phyloP scores from a whole-genome alignment of 192 early-diverging fungal genomes.

The Backusella luteola region DNA sequence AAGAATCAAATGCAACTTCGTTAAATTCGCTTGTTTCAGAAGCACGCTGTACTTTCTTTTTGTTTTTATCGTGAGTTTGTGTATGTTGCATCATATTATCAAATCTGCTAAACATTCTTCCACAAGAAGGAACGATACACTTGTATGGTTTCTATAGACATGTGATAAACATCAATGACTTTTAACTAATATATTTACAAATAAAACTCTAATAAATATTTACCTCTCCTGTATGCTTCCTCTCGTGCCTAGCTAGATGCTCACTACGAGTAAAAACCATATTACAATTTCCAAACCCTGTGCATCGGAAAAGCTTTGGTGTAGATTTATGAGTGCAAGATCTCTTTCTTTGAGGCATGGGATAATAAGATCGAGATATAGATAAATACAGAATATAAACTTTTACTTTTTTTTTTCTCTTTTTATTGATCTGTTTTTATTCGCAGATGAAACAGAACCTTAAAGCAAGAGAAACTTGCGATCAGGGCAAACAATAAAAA shows the following conservation, averaged over 20 bases:
- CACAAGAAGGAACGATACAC: conserved; percentile 64
- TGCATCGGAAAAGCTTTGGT: conserved; percentile 43
- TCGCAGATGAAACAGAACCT: conserved; percentile 11
- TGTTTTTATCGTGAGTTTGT: conserved; percentile 55
- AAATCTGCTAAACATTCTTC: conserved; percentile 68
- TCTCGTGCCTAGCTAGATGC: conserved; percentile 45
- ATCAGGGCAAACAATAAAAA: conserved; percentile 6
- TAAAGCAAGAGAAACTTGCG: conserved; percentile 1
- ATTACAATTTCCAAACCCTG: conserved; percentile 48
- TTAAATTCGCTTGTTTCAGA: neutral
- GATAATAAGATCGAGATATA: neutral
- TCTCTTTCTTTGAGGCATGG: conserved; percentile 5
- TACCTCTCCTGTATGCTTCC: neutral
- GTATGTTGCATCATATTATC: conserved; percentile 85
- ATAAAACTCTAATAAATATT: neutral
- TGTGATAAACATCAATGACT: neutral
- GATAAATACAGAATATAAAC: neutral
- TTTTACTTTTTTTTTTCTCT: neutral
- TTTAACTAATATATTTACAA: neutral
- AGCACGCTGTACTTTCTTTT: neutral
- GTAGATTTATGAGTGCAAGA: neutral
- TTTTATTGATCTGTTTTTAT: conserved; percentile 2
- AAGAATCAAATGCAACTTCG: neutral
- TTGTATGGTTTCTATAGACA: conserved; percentile 63
- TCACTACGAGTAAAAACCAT: conserved; percentile 56